Base-by-base conservation (phyloP, 352 stramenopile species). In the Globisporangium sylvaticum region DNA sequence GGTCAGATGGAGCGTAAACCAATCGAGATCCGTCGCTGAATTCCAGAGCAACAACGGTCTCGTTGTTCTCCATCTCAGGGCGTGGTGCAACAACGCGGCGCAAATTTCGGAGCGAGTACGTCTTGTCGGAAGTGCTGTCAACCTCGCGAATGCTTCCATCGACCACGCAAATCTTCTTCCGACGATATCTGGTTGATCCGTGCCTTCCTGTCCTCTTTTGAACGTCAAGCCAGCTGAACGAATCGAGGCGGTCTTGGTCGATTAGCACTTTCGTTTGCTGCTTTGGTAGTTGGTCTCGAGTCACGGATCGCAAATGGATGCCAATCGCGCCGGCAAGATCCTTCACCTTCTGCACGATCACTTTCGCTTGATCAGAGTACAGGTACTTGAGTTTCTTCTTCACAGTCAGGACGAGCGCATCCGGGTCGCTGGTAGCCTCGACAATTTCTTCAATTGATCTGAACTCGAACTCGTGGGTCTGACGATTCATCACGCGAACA, bases 401-500 rank as follows among this genome's bases (percentile, higher is more conserved):
- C 15, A 84, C 57, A 1, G 69, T 81, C 10, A 94, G 57, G 0
- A 86, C 76, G n/a, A 94, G 81, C 29, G 79, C 77, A 52, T 92
- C 85, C 25, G 75, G 78, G 22, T 80, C 84, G 24, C 73, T 55
- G 2, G 63, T 74, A 1, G 83, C 79, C 42, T 81, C 59, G 20
- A 69, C 77, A 29, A 92, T 70, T 32, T 79, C 71, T 56, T 88
- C 69, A 42, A 94, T 90, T 20, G 66, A 70, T 7, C 83, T 76
- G 42, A 83, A 94, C 59, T 92, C 84, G 57, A 91, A 89, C 59
- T 94, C 84, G 64, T 91, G 78, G 0, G 86, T 92, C 64, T 90
- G 76, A 20, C 76, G 80, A 42, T 83, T 90, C 59, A 90, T 63
- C n/a, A 88, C 75, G 27, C 80, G 73, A 10, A 92, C 80, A 20